Conservation (phyloP, 768 basidiomycete genomes). For the Candolleomyces aberdarensis region DNA sequence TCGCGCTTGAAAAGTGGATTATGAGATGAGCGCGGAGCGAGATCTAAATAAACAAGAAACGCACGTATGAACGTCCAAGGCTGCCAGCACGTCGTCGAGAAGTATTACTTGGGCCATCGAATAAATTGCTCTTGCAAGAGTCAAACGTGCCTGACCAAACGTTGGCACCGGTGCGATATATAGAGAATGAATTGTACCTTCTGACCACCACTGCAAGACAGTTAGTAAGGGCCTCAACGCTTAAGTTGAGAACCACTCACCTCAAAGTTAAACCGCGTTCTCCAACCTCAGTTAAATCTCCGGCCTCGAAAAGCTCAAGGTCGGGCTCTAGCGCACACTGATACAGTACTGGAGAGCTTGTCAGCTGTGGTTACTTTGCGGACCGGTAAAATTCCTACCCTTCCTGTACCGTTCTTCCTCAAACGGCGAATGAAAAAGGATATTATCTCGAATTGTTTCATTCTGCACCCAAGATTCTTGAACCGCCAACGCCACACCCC, state of each 20-base stretch:
- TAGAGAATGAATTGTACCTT: slow-evolving; percentile 18
- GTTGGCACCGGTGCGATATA: neutral
- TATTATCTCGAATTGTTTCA: slow-evolving; percentile 78
- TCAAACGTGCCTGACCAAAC: slow-evolving; percentile 26
- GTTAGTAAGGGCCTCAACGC: neutral
- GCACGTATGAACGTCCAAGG: slow-evolving; percentile 43
- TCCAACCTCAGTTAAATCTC: slow-evolving; percentile 68
- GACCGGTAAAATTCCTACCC: too few relatives aligned
- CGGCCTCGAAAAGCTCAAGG: slow-evolving; percentile 63
- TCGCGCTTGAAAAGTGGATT: slow-evolving; percentile 54
- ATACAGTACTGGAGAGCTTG: slow-evolving; percentile 43
- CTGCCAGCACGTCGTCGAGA: slow-evolving; percentile 70
- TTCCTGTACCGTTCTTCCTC: slow-evolving; percentile 78
- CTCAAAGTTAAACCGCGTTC: slow-evolving; percentile 63
- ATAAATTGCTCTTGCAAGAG: slow-evolving; percentile 44
- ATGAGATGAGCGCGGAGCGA: neutral
- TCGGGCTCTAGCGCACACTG: slow-evolving; percentile 77
- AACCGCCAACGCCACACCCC: slow-evolving; percentile 75
- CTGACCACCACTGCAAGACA: slow-evolving; percentile 39
- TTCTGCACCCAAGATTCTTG: slow-evolving; percentile 89
- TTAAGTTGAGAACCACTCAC: slow-evolving; percentile 5
- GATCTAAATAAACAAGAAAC: neutral
- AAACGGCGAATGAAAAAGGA: slow-evolving; percentile 74
- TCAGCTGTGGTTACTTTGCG: neutral
- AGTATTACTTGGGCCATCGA: slow-evolving; percentile 58